Evolutionary conservation across 2,329 filamentous ascomycete species (phyloP), one percentile per base, ranked within the genome.

Genomic region (Colletotrichum plurivorum): DNA sequence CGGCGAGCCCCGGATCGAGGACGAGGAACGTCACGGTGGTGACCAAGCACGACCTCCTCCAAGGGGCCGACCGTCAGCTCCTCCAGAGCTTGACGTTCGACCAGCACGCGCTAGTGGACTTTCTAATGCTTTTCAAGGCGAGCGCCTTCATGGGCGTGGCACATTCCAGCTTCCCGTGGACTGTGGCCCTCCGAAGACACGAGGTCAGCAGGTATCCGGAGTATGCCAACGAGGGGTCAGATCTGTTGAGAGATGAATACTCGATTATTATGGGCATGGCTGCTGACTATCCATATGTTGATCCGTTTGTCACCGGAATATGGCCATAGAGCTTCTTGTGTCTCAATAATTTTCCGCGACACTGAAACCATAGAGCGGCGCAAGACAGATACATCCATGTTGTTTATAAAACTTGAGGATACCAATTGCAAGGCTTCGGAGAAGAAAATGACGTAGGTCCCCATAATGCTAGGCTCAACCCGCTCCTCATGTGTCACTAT

Each of bases 91-190:
- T 79, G 13, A 76, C 76, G 1, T 79, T 78, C 46, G 77, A 79
- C 55, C 77, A 79, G 72, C 77, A 78, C 67, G 77, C 73, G 2
- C 71, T 79, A 56, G 73, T 79, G 5, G 77, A 79, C 69, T 79
- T 79, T 18, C 41, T 78, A 48, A 72, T 79, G 53, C 73, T 79
- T 71, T 77, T 78, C 70, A 76, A 74, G 67, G 73, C 76, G 46
- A 78, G 75, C 62, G 72, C 73, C 0, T 79, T 79, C 41, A 78
- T 78, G 76, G 77, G 77, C 15, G 77, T 79, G 1, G 76, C 76
- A 12, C 74, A 75, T 61, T 78, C 76, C 1, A 79, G 77, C 52
- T 79, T 78, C 51, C 75, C 77, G 6, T 79, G 77, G 77, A 78
- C 72, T 5, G 72, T 79, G 13, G 77, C 77, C 1, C 68, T 79